Evolutionary conservation across 75 land plant species (phyloP).

Genomic region (Pinus albicaulis): DNA sequence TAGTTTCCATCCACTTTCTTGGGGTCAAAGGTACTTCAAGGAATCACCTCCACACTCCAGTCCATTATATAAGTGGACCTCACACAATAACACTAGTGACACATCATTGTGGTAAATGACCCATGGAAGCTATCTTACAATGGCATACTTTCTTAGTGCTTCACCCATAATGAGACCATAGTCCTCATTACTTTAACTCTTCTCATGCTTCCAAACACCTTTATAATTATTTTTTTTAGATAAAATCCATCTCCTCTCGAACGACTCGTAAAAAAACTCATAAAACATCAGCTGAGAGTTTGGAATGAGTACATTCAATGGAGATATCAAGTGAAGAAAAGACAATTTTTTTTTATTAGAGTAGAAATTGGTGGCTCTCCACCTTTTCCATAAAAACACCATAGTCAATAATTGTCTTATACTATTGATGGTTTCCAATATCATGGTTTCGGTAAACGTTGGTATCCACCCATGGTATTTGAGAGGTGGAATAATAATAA

Average conservation of each 20-base stretch:
- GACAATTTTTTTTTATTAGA: no score
- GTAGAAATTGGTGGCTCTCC: no score
- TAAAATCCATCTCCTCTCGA: slow-evolving; percentile 59
- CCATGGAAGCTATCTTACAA: slow-evolving; percentile 66
- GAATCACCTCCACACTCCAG: slow-evolving; percentile 97
- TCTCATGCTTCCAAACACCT: slow-evolving; percentile 91
- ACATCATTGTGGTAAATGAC: slow-evolving; percentile 53
- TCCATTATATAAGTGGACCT: slow-evolving; percentile 78
- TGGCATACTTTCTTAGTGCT: slow-evolving; percentile 84
- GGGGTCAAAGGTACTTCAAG: slow-evolving; percentile 81
- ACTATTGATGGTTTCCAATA: no score
- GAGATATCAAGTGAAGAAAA: neutral
- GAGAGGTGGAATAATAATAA: no score
- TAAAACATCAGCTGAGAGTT: slow-evolving; percentile 22
- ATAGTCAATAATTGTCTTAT: no score
- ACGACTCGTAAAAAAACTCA: slow-evolving; percentile 63
- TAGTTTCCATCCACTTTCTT: slow-evolving; percentile 74
- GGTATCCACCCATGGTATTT: no score
- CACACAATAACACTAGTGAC: slow-evolving; percentile 76
- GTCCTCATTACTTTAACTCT: slow-evolving; percentile 96
- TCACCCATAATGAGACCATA: slow-evolving; percentile 94
- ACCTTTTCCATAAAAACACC: no score
- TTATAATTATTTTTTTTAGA: slow-evolving; percentile 56
- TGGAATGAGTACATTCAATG: neutral
- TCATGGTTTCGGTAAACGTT: no score